Conservation (phyloP, 2,329 filamentous ascomycete genomes). For the Juglanconis sp. region DNA sequence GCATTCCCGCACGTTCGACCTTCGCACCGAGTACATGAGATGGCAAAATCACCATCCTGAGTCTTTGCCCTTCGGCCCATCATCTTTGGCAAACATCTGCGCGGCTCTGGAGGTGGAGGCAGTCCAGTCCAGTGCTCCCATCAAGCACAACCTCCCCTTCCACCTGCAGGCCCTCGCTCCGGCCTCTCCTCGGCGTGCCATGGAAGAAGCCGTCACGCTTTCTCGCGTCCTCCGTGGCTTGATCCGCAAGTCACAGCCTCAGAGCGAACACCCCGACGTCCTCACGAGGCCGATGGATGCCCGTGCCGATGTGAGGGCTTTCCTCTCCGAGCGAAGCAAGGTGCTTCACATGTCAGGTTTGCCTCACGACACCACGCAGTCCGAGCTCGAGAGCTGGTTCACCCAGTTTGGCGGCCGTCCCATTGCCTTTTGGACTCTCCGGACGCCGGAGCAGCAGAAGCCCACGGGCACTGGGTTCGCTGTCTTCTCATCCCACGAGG, state of each 20-base stretch:
- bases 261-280: constrained; percentile 91
- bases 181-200: constrained; percentile 89
- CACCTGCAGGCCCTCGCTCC: constrained; percentile 94
- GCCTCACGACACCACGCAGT: constrained; percentile 97
- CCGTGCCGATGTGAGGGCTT: constrained; percentile 90
- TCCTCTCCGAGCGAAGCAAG: constrained; percentile 94
- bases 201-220: constrained; percentile 95
- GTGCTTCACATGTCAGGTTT: constrained; percentile 97
- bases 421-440: constrained; percentile 98
- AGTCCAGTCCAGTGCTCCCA: constrained; percentile 93
- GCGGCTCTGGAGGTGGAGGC: constrained; percentile 97
- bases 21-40: constrained; percentile 94
- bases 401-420: constrained; percentile 96
- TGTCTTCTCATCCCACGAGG: constrained; percentile 97
- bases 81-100: constrained; percentile 95
- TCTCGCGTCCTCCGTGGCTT: constrained; percentile 88
- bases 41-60: constrained; percentile 99
- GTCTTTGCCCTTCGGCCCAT: constrained; percentile 92
- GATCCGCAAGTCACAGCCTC: constrained; percentile 92
- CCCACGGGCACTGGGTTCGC: constrained; percentile 98
- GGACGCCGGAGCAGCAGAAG: constrained; percentile 98
- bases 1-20: constrained; percentile 94
- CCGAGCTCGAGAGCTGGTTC: constrained; percentile 98
- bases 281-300: constrained; percentile 95
- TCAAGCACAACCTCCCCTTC: constrained; percentile 98